Evolutionary conservation across 2,329 filamentous ascomycete genomes (phyloP).

Genomic region (Paracoccidioides brasiliensis): DNA sequence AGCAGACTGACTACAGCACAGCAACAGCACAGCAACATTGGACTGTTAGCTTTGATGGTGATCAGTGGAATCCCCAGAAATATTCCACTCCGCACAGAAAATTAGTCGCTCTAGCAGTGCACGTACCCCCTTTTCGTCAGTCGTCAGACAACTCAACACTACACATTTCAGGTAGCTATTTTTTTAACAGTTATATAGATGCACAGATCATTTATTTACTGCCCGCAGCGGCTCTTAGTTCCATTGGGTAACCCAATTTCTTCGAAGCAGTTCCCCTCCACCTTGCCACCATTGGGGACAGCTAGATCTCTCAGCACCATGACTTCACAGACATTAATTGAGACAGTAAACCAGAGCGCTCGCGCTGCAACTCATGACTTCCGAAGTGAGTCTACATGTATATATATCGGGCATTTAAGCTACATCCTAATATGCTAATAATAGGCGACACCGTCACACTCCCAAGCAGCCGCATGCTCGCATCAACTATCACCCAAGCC

Average conservation of each 20-base stretch:
- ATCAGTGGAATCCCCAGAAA: too few species aligned
- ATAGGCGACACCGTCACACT: conserved; percentile 58
- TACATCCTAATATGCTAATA: background rate
- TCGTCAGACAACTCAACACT: too few species aligned
- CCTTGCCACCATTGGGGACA: background rate
- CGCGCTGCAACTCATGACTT: conserved; percentile 1
- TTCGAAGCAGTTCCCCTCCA: background rate
- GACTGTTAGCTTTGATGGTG: too few species aligned
- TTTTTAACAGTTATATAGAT: background rate
- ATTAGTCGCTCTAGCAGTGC: too few species aligned
- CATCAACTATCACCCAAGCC: conserved; percentile 59
- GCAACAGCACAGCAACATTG: too few species aligned
- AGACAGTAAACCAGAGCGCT: background rate
- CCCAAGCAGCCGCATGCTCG: conserved; percentile 68
- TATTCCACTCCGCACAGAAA: too few species aligned
- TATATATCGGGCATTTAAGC: background rate
- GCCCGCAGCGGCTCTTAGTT: background rate
- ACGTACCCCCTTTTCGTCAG: too few species aligned
- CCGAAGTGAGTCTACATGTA: background rate
- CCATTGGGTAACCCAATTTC: background rate
- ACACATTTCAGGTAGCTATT: too few species aligned
- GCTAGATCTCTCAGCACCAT: background rate
- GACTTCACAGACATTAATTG: background rate
- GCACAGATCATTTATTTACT: background rate
- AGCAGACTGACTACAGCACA: too few species aligned